Evolutionary conservation across 1,284 basidiomycete species (phyloP), one percentile per base, ranked within the genome.

Genomic region (Meira miltonrushii): DNA sequence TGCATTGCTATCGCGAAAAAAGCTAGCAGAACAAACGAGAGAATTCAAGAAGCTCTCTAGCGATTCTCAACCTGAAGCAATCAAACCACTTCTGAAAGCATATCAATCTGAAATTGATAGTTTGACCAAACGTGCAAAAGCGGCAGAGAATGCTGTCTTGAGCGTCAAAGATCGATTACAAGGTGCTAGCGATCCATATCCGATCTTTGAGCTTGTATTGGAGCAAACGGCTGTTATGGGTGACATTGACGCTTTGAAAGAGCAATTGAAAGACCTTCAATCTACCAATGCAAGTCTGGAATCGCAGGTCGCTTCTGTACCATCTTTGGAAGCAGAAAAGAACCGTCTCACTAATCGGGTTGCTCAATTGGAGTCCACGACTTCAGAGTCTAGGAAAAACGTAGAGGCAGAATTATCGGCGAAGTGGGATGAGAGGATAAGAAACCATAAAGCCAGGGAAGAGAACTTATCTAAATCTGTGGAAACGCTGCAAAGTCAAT

Each of bases 51-150:
- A 72, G 50, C 66, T 55, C 6, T 11, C 12, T n/a, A 11, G 12
- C 17, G 66, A 69, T 39, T 54, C 64, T 25, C 55, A 58, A 23
- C 69, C 73, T 57, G 65, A 70, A 50, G 68, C 71, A 11, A 64
- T 76, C 64, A 74, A 74, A 48, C 65, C 68, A 10, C 59, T 76
- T 28, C 66, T 77, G 48, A 76, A 75, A 53, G 58, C 58, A 6
- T 97, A 98, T 81, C 94, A 98, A 80, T 84, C 87, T 7, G 94
- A 97, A 80, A 97, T 99, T 63, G 94, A 99, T 81, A 87, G 82
- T 69, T 85, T 98, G 61, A 97, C 92, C 0, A 90, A 90, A 66
- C 87, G 94, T 7, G 89, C 88, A 37, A 96, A 95, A 77, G 80
- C 84, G 15, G 88, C 92, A 1, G 94, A 97, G 81, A 93, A 89